Evolutionary conservation across 345 rosid genomes (phyloP).

Genomic region (Rhizophora apiculata): DNA sequence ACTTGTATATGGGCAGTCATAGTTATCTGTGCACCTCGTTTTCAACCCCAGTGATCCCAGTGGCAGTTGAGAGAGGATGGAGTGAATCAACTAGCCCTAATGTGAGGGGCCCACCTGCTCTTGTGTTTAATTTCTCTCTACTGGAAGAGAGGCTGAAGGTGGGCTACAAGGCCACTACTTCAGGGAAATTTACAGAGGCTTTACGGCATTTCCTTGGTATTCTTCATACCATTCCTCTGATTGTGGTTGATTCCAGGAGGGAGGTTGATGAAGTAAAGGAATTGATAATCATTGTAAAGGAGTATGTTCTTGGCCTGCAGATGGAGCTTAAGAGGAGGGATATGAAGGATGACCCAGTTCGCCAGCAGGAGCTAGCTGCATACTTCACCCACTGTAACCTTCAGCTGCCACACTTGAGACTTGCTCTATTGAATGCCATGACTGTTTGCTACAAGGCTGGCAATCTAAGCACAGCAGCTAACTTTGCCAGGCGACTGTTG

Average conservation of each 20-base stretch:
- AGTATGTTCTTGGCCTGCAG: slow-evolving; percentile 77
- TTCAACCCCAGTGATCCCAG: slow-evolving; percentile 72
- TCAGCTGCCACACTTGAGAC: slow-evolving; percentile 76
- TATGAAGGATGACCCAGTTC: slow-evolving; percentile 54
- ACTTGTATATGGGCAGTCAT: slow-evolving; percentile 75
- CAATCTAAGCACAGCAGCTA: slow-evolving; percentile 71
- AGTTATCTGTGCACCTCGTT: slow-evolving; percentile 66
- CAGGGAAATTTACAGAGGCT: slow-evolving; percentile 74
- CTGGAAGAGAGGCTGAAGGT: slow-evolving; percentile 84
- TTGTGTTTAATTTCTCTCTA: slow-evolving; percentile 74
- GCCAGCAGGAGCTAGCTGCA: slow-evolving; percentile 97
- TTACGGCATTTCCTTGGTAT: slow-evolving; percentile 65
- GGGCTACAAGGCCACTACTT: slow-evolving; percentile 82
- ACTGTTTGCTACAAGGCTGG: slow-evolving; percentile 68
- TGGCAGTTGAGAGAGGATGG: slow-evolving; percentile 86
- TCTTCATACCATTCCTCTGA: slow-evolving; percentile 87
- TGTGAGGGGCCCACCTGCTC: slow-evolving; percentile 80
- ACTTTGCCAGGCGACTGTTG: slow-evolving; percentile 74
- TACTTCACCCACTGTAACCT: slow-evolving; percentile 94
- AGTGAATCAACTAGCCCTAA: slow-evolving; percentile 72
- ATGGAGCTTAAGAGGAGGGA: slow-evolving; percentile 90
- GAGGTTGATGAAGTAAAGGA: slow-evolving; percentile 97
- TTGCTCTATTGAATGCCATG: slow-evolving; percentile 78
- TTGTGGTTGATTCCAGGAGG: slow-evolving; percentile 94
- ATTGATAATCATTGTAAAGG: slow-evolving; percentile 64